A percentile compares a stretch with the other conserved stretches of the same genome.
These are phyloP conservation scores for Paradendryphiella salina DNA, from an alignment of 2,329 filamentous ascomycete genomes.

Conservation along the genomic window DNA sequence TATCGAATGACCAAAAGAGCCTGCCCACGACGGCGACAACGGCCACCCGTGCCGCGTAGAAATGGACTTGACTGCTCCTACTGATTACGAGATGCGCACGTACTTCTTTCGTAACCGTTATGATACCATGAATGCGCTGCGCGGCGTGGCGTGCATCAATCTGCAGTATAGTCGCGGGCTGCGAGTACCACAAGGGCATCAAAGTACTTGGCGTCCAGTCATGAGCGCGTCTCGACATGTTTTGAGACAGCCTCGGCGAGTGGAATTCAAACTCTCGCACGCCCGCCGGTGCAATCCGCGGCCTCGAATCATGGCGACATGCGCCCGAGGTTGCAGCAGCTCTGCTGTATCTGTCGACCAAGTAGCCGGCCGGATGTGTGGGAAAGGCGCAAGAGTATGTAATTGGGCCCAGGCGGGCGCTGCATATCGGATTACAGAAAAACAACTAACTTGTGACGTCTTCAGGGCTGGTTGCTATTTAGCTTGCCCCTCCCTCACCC, in stretches of 20 bases:
- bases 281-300: conserved; percentile 33
- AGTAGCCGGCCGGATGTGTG: conserved; percentile 42
- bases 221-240: conserved; percentile 2
- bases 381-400: conserved; percentile 30
- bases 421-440: conserved; percentile 41
- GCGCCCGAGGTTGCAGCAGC: conserved; percentile 33
- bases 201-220: conserved; percentile 9
- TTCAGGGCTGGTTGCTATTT: conserved; percentile 20
- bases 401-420: conserved; percentile 35
- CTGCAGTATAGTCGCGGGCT: conserved; percentile 26
- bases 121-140: conserved; percentile 16
- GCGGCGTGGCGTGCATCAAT: conserved; percentile 23
- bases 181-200: conserved; percentile 11
- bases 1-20: conserved; percentile 34
- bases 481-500: conserved; percentile 37
- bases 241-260: conserved; percentile 13
- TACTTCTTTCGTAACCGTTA: conserved; percentile 36
- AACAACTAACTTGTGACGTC: conserved; percentile 39
- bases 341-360: conserved; percentile 17
- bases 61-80: conserved; percentile 26
- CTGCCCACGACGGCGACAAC: conserved; percentile 10
- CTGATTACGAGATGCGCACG: conserved; percentile 32
- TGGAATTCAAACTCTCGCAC: conserved; percentile 14
- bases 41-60: conserved; percentile 20
- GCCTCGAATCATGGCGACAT: conserved; percentile 21